A percentile compares a stretch with the other conserved stretches of the same genome.
Conservation (phyloP, 1,284 basidiomycete species). For the Pholiota adiposa region DNA sequence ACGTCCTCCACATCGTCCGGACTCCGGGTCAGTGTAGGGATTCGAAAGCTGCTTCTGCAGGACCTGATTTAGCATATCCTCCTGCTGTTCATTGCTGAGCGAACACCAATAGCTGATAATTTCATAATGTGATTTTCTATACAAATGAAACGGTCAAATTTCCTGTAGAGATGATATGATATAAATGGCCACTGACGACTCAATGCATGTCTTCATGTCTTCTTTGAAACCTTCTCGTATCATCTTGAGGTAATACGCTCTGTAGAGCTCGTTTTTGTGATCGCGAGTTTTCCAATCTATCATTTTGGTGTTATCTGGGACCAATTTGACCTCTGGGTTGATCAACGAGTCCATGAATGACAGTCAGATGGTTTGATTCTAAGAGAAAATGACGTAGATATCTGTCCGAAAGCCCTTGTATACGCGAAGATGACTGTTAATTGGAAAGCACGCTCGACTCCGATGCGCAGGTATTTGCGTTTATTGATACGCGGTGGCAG, state of each 20-base stretch:
- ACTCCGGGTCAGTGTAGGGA: not conserved
- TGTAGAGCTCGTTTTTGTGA: not conserved
- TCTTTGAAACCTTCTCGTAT: not conserved
- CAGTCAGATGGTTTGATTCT: no score
- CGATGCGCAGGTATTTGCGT: no score
- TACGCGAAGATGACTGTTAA: no score
- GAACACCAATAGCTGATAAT: not conserved
- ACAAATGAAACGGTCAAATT: no score
- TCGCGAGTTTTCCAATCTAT: not conserved
- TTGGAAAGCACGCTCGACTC: no score
- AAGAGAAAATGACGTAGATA: no score
- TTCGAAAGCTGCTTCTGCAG: not conserved
- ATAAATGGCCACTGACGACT: not conserved
- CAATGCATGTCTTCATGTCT: not conserved
- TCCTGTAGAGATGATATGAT: no score
- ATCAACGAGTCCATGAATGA: no score
- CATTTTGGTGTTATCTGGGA: not conserved
- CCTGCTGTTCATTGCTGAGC: not conserved
- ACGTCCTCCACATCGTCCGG: not conserved
- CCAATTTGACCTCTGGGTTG: not conserved
- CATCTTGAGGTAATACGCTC: not conserved
- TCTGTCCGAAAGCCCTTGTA: no score
- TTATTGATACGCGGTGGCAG: no score
- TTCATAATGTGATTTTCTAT: no score
- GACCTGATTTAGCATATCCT: not conserved